Evolutionary conservation across 1,284 basidiomycete genomes (phyloP), one percentile per base, ranked within the genome.

Genomic region (Boletus holoroseus): DNA sequence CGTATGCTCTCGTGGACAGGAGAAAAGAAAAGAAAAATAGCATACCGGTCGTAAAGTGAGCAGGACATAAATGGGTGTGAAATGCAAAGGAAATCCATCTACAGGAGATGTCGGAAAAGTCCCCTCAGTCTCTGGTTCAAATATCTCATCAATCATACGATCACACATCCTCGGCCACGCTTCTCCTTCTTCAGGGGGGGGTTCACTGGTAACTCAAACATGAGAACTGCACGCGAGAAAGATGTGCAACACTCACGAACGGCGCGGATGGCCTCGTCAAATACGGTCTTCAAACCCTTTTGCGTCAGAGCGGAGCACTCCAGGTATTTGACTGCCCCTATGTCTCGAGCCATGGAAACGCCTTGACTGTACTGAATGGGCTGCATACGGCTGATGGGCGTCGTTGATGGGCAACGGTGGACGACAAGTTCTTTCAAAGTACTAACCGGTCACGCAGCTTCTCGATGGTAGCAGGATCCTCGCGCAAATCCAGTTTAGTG

Each of bases 281-380:
- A 97, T 39, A 97, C 94, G 41, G 86, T 92, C 82, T 96, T 96
- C 63, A 97, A 73, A 20, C 93, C 94, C 73, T 97, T 95, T 77
- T 99, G 96, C 40, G 96, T 98, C 62, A 99, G 75, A 37, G 96
- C 96, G 24, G 93, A 96, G 69, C 95, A 98, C 71, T 99, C 95
- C 53, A 98, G 74, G 68, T 98, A 99, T 71, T 94, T 95, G 59
- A 95, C 90, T 31, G 95, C 95, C 34, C 88, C 88, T 58, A 99
- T 96, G 63, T 98, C 94, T 65, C 87, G 88, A 51, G 86, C 83
- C 91, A 97, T 94, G 47, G 83, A 77, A 35, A 91, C 85, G 50
- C 93, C 95, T 74, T 97, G 89, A 44, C 83, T 77, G 68, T 95
- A 99, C 58, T 85, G 79, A 65, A 99, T 96, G 35, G 96, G 95